Evolutionary conservation across 768 basidiomycete genomes (phyloP), one percentile per base, ranked within the genome.

Genomic region (Tylopilus felleus): DNA sequence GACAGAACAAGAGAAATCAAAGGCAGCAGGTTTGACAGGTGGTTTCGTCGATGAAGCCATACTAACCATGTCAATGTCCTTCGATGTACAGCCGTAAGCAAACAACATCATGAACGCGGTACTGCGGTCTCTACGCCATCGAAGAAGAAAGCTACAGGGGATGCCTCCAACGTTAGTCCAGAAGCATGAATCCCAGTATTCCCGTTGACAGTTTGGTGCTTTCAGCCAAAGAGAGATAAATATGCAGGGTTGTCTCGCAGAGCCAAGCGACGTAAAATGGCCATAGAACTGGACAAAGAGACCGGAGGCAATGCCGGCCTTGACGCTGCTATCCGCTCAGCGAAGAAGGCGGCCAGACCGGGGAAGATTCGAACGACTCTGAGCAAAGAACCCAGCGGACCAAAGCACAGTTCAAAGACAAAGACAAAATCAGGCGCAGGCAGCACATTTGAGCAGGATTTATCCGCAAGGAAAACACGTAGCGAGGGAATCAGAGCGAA

Each of bases 251-350:
- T 98, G 12, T 87, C 93, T n/a, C 83, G 96, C 55, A 85, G 80
- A 65, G 84, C 80, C 47, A 98, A 97, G 69, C 80, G 96, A 54
- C 80, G 93, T 64, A 97, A 94, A 73, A 76, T 95, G 74, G 86
- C 88, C 8, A 77, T 82, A 69, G 90, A 94, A 65, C 85, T 86
- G 58, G 92, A 95, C 58, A 80, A 83, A 47, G 84, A 85, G 51
- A 52, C 73, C 5, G 80, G 78, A 16, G 82, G 84, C 51, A 73
- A 69, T 31, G 78, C 75, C 22, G 74, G 79, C 9, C 72, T 88
- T 42, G 77, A 80, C 38, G 87, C 89, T 16, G 86, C 93, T 1
- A 88, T 97, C 58, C 88, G 95, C 51, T 82, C 83, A 13, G 93
- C 90, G 10, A 98, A 98, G 74, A 95, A 87, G 72, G 78, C 84